Base-by-base conservation (phyloP, 192 early-diverging fungal species). In the Mortierella claussenii region DNA sequence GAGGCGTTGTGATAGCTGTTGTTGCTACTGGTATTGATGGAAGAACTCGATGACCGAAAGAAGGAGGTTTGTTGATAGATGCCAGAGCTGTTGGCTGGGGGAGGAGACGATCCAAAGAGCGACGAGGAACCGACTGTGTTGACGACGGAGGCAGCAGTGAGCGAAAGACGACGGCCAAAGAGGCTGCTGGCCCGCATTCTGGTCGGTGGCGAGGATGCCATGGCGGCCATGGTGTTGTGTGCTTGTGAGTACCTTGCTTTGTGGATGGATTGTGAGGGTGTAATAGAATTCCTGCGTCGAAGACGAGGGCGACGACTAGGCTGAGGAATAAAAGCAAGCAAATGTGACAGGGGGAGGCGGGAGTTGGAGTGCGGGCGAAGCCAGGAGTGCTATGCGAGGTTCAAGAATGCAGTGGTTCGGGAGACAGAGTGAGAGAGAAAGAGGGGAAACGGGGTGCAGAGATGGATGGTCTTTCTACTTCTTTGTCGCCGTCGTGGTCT, bases 31-130 rank as follows among this genome's bases (percentile, higher is more conserved):
- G 18, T 51, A 20, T 57, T 60, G 28, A 66, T 33, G n/a, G 44
- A 33, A 7, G 64, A 47, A 26, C 51, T 76, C 9, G 73, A 76
- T 10, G 73, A 61, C 4, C 73, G 57, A 57, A 76, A 76, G 53
- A 76, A 76, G 21, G 64, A 67, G 46, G 52, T 62, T 56, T 76
- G 73, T 34, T 76, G 73, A 40, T 76, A 76, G 17, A 76, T 51
- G n/a, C 64, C 37, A 5, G 64, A 66, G 9, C 64, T 50, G 2
- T 30, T 26, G 7, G 58, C 24, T 17, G 69, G 40, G 10, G 73
- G 73, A 23, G 73, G 73, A 0, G 73, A 76, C 2, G 73, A 67
- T 8, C 73, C 73, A 56, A 76, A 76, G 40, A 76, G 49, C 0
- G 73, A 67, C 11, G 73, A 67, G 0, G 73, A 76, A 13, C 64